Conservation (phyloP, 176 grass and related monocot species). For the Thalia dealbata region DNA sequence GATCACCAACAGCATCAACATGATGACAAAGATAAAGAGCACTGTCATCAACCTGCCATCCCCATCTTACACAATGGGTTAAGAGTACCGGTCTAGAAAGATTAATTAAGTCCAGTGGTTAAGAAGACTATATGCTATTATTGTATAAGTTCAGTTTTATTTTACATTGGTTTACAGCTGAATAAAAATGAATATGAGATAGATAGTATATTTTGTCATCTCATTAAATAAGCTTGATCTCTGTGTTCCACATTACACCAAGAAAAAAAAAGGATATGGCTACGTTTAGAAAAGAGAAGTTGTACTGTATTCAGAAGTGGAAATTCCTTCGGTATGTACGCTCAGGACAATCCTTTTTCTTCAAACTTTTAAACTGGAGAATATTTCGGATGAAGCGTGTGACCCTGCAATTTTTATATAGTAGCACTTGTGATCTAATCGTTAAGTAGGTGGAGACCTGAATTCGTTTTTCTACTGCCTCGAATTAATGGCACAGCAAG, state of each 20-base stretch:
- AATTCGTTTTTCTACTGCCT: too few relatives aligned
- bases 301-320: background rate
- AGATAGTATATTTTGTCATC: background rate
- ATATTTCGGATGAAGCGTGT: too few relatives aligned
- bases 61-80: constrained; percentile 92
- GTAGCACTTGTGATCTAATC: too few relatives aligned
- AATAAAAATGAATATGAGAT: background rate
- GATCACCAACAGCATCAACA: constrained; percentile 97
- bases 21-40: constrained; percentile 99
- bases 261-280: too few relatives aligned
- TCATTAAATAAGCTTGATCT: background rate
- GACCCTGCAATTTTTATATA: too few relatives aligned
- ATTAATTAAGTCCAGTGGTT: constrained; percentile 10
- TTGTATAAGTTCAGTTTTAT: background rate
- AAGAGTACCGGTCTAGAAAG: background rate
- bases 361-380: too few relatives aligned
- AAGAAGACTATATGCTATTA: background rate
- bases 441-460: too few relatives aligned
- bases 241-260: too few relatives aligned
- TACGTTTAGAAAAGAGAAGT: background rate
- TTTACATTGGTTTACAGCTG: background rate
- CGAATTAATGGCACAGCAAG: too few relatives aligned
- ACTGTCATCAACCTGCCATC: constrained; percentile 84
- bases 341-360: too few relatives aligned
- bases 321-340: too few relatives aligned